Base-by-base conservation (phyloP, 176 grass and related monocot species). In the Tillandsia fasciculata region DNA sequence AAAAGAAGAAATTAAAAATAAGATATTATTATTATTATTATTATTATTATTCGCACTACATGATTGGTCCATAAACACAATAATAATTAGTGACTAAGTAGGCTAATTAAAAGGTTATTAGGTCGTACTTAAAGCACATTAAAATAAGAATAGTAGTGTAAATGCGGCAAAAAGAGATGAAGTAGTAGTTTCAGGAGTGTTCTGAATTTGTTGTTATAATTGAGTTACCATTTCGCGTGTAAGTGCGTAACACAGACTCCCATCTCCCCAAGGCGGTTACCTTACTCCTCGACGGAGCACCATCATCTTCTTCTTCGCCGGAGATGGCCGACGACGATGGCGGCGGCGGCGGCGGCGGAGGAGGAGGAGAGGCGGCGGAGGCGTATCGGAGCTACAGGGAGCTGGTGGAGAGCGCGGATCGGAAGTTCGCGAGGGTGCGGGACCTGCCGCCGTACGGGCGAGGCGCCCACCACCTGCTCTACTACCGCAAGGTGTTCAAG, bases 401-500 rank as follows among this genome's bases (percentile, higher is more conserved):
- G 23, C 75, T 88, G 20, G 58, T 69, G 69, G 89, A 90, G 75
- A 78, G 73, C 61, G 95, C 95, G 52, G 87, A 99, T 72, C 84
- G 89, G 51, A 94, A 99, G 87, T 99, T 90, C 85, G 95, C 90
- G 69, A 87, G 84, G 56, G 90, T 91, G 65, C 90, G 90, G 9
- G 95, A 99, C 87, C 64, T 99, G 29, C 95, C 86, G 12, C 82
- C 84, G 48, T 90, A 83, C 80, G 81, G 72, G 72, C 74, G 83
- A 54, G 83, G 73, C 17, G 67, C 83, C 18, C 77, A 80, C 57
- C 86, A 86, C 24, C 80, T 79, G 15, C 83, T 88, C 51, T 88
- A 99, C 84, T 82, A 90, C 79, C 83, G 86, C 79, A 90, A 96
- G 81, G 86, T 80, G 69, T 99, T 99, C 95, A 99, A 99, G 84